A percentile compares a stretch with the other conserved stretches of the same genome.
phyloP scores from a whole-genome alignment of 495 filamentous ascomycete species.

The Sabuloglossum arenarium region DNA sequence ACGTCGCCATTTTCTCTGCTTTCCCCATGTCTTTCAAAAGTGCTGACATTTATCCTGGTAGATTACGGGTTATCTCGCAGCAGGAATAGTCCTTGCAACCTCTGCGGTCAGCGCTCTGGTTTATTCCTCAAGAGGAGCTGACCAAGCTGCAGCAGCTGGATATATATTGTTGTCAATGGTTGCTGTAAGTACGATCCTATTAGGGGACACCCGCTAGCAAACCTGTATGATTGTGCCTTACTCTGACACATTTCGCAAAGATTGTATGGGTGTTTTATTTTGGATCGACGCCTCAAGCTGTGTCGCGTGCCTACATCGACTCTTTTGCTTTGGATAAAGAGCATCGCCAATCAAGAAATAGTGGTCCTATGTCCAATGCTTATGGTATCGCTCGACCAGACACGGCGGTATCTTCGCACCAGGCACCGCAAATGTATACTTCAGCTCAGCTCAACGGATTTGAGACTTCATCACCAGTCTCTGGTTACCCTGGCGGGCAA shows the following conservation, averaged over 20 bases:
- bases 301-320: constrained; percentile 78
- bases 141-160: constrained; percentile 76
- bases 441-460: constrained; percentile 86
- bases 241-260: constrained; percentile 21
- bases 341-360: constrained; percentile 29
- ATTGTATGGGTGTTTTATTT: constrained; percentile 99
- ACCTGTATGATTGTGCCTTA: too few species aligned
- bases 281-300: constrained; percentile 74
- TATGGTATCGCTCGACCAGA: constrained; percentile 47
- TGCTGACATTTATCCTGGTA: constrained; percentile 14
- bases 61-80: constrained; percentile 69
- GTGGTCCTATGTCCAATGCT: constrained; percentile 46
- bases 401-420: constrained; percentile 48
- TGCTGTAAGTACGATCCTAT: constrained; percentile 35
- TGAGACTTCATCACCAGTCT: constrained; percentile 86
- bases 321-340: constrained; percentile 92
- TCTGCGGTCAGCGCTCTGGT: constrained; percentile 67
- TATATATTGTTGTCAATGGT: constrained; percentile 95
- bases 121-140: constrained; percentile 43
- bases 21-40: not conserved
- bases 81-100: constrained; percentile 63
- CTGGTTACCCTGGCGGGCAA: constrained; percentile 46
- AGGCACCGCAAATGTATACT: constrained; percentile 90
- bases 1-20: constrained; percentile 14
- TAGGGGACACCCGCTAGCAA: not conserved